phyloP scores from a whole-genome alignment of 306 rosid genomes.

The Prunus padus region DNA sequence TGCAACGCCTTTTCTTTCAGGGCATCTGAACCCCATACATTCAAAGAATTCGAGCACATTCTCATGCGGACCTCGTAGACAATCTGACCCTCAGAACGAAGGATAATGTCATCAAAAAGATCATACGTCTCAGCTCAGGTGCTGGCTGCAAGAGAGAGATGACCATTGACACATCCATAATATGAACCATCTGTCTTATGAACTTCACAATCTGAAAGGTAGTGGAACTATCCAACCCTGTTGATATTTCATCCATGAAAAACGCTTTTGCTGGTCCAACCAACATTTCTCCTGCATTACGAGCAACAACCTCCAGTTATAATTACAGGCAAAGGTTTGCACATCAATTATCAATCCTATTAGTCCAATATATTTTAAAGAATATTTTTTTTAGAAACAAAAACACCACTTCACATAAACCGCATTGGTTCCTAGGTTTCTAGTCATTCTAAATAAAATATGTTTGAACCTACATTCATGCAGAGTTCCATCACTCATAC shows the following conservation, averaged over 20 bases:
- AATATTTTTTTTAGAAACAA: not conserved
- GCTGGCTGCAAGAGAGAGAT: slow-evolving; percentile 42
- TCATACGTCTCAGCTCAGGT: slow-evolving; percentile 38
- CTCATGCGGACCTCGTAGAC: slow-evolving; percentile 34
- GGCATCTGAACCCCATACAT: slow-evolving; percentile 34
- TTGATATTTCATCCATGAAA: slow-evolving; percentile 42
- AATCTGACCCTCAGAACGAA: slow-evolving; percentile 35
- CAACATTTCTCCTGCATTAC: slow-evolving; percentile 33
- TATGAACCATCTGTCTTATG: slow-evolving; percentile 38
- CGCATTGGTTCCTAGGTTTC: not conserved
- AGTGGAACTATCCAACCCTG: slow-evolving; percentile 37
- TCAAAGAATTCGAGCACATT: slow-evolving; percentile 32
- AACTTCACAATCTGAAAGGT: slow-evolving; percentile 35
- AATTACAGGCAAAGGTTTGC: not conserved
- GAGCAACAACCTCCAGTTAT: not conserved
- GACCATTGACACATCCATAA: slow-evolving; percentile 30
- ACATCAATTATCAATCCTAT: not conserved
- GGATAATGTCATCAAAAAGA: slow-evolving; percentile 36
- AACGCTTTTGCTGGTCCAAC: slow-evolving; percentile 41
- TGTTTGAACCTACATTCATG: not conserved
- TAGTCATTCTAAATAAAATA: not conserved
- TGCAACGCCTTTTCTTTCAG: slow-evolving; percentile 35
- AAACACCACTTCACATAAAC: not conserved
- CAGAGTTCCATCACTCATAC: not conserved
- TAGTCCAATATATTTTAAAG: not conserved